Evolutionary conservation across 306 rosid species (phyloP), one percentile per base, ranked within the genome.

Genomic region (Ziziphus jujuba): DNA sequence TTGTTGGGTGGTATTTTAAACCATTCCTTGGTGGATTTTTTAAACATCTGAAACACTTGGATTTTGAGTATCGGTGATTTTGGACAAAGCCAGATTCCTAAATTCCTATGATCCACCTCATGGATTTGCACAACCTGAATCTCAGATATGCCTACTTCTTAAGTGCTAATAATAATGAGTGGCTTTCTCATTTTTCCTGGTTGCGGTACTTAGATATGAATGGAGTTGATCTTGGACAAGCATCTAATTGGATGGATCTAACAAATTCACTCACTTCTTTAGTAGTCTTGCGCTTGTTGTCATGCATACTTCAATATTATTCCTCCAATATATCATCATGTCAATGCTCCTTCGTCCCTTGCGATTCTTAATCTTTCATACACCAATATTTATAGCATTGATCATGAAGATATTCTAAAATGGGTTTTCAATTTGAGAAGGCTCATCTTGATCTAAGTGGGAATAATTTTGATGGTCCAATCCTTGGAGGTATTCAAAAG

Each of bases 41-140:
- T 38, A 56, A 65, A 56, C 69, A 21, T 19, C 58, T 79, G 70
- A 48, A 5, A 23, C 43, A 59, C 50, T 40, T 70, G 71, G 74
- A 79, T n/a, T 43, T 36, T 74, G 60, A 79, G 84, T 48, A 14
- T n/a, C 5, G 60, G 48, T 35, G 22, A 79, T 23, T 79, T 79
- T 66, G 63, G 57, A 8, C 52, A 16, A 44, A n/a, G 36, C 28
- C 63, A 24, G 25, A 65, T 79, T 25, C 80, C 80, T 17, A 50
- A 23, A 28, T 79, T 79, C 63, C 63, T 79, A 38, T 74, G 84
- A 54, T 75, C 80, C 45, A 79, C 19, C 77, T 79, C 13, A 59
- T 77, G 20, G 36, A 60, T 11, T 38, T 79, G 34, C 70, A 11
- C 17, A 56, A 70, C 45, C 77, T 79, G 70, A 67, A 75, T 71